phyloP scores from a whole-genome alignment of 352 stramenopile species.

The Globisporangium emineosum region DNA sequence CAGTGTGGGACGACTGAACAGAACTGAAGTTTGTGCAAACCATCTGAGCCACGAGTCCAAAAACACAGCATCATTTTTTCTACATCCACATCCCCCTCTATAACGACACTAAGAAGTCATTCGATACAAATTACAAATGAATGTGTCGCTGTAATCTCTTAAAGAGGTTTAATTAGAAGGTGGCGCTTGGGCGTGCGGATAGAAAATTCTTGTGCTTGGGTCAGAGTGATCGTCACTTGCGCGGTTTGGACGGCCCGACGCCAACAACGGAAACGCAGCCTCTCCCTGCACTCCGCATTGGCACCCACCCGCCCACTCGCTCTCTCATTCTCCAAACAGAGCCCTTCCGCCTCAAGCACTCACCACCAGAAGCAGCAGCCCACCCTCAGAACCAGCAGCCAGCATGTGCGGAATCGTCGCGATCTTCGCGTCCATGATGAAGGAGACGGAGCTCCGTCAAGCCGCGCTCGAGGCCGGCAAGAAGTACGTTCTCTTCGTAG shows the following conservation, averaged over 20 bases:
- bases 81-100: background rate
- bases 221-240: conserved; percentile 10
- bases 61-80: background rate
- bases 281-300: background rate
- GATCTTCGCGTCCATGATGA: conserved; percentile 95
- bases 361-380: background rate
- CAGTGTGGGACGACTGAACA: background rate
- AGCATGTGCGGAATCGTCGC: conserved; percentile 98
- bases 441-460: conserved; percentile 90
- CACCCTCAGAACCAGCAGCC: background rate
- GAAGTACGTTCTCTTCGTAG: conserved; percentile 55
- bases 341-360: background rate
- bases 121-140: too few species aligned
- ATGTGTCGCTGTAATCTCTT: too few species aligned
- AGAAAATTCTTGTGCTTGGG: conserved; percentile 44
- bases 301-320: background rate
- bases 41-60: background rate
- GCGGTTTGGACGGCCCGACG: conserved; percentile 14
- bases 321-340: conserved; percentile 14
- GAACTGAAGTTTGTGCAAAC: conserved; percentile 18
- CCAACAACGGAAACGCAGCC: background rate
- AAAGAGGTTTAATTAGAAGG: background rate
- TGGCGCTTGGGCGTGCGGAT: background rate
- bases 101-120: background rate
- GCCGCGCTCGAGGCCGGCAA: conserved; percentile 94